A percentile compares a stretch with the other conserved stretches of the same genome.
Evolutionary conservation across 768 basidiomycete species (phyloP).

Genomic region (Sarcodon sp.): DNA sequence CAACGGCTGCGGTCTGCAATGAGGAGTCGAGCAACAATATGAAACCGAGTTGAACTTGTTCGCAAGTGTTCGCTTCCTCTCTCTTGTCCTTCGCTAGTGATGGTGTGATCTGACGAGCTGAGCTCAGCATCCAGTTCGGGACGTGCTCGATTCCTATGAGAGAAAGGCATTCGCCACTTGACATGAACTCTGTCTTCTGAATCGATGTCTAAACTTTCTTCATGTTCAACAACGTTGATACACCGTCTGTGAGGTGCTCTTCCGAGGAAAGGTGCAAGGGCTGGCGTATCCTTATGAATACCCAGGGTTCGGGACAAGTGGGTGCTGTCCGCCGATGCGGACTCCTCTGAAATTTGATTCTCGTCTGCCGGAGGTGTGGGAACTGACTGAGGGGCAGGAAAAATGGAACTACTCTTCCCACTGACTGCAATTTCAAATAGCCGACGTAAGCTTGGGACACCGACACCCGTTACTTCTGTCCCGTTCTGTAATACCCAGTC

Average conservation of each 20-base stretch:
- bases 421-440: constrained; percentile 39
- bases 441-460: constrained; percentile 30
- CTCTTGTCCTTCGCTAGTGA: too few species aligned
- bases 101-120: constrained; percentile 2
- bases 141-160: constrained; percentile 28
- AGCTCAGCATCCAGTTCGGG: constrained; percentile 18
- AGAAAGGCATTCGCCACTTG: constrained; percentile 24
- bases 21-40: constrained; percentile 28
- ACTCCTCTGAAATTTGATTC: background rate
- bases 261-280: constrained; percentile 37
- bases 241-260: constrained; percentile 26
- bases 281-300: constrained; percentile 36
- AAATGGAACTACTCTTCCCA: constrained; percentile 11
- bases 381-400: constrained; percentile 4
- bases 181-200: constrained; percentile 3
- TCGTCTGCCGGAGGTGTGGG: background rate
- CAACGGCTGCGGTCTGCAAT: constrained; percentile 32
- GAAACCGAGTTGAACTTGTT: constrained; percentile 21
- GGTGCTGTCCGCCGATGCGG: constrained; percentile 12
- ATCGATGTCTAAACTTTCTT: constrained; percentile 21
- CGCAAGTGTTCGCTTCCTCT: background rate
- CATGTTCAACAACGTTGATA: constrained; percentile 24
- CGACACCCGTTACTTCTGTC: constrained; percentile 26
- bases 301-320: constrained; percentile 35
- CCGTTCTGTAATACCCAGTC: constrained; percentile 22